Evolutionary conservation across 208 protist genomes (phyloP).

Genomic region (Trypanosoma boissoni): DNA sequence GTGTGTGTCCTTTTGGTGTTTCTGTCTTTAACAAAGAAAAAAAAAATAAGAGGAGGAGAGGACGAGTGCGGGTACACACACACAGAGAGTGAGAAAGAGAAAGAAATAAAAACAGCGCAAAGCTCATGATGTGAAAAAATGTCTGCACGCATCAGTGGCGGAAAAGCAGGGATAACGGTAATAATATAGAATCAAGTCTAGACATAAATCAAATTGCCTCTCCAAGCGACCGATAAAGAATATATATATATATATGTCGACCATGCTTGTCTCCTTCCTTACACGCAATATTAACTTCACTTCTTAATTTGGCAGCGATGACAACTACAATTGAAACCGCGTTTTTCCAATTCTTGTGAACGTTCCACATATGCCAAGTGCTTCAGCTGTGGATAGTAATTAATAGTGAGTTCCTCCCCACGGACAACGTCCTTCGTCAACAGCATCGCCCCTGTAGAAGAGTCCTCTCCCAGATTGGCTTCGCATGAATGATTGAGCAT

Average conservation of each 20-base stretch:
- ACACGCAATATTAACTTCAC: conserved; percentile 5
- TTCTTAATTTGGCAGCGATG: conserved; percentile 32
- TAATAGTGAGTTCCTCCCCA: conserved; percentile 69
- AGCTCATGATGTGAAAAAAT: too few relatives aligned
- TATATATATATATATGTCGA: neutral
- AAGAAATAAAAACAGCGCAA: too few relatives aligned
- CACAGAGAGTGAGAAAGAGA: too few relatives aligned
- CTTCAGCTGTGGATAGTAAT: conserved; percentile 78
- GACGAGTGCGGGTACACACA: too few relatives aligned
- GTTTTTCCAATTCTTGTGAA: conserved; percentile 42
- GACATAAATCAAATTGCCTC: too few relatives aligned
- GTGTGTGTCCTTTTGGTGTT: neutral
- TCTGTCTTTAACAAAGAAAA: too few relatives aligned
- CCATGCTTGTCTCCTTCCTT: neutral
- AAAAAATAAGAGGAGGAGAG: too few relatives aligned
- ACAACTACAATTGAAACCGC: conserved; percentile 62
- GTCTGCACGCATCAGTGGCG: too few relatives aligned
- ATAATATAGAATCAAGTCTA: too few relatives aligned
- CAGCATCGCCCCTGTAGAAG: conserved; percentile 38
- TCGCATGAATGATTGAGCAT: conserved; percentile 86
- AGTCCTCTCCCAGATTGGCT: conserved; percentile 69
- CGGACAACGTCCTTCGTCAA: conserved; percentile 42
- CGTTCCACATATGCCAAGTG: conserved; percentile 48
- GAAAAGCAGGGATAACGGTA: too few relatives aligned
- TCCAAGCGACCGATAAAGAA: neutral